Evolutionary conservation across 176 grass and related monocot genomes (phyloP).

Genomic region (Triticum dicoccoides): DNA sequence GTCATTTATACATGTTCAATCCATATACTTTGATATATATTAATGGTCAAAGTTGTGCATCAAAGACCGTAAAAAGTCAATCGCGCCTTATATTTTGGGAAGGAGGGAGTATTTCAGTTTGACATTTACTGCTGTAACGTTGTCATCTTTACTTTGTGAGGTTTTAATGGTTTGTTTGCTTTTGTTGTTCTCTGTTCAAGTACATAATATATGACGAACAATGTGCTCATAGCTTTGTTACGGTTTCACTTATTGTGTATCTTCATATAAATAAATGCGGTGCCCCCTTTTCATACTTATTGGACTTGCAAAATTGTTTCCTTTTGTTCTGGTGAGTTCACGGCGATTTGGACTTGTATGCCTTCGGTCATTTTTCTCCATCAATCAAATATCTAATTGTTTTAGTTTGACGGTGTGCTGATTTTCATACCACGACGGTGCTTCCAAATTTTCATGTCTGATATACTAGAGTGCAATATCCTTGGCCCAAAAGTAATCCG

Average conservation of each 20-base stretch:
- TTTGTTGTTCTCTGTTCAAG: background rate
- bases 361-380: background rate
- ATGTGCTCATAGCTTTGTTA: background rate
- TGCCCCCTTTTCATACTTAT: slow-evolving; percentile 2
- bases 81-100: no score
- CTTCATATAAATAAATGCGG: background rate
- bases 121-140: background rate
- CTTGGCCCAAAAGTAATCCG: background rate
- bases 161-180: slow-evolving; percentile 7
- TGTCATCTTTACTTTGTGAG: background rate
- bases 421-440: background rate
- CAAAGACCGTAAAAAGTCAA: no score
- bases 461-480: background rate
- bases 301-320: background rate
- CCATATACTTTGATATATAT: no score
- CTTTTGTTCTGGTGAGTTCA: background rate
- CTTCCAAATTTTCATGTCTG: background rate
- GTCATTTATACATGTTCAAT: no score
- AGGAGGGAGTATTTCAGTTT: background rate
- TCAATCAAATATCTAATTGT: background rate
- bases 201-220: background rate
- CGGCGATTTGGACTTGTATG: background rate
- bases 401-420: background rate
- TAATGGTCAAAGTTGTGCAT: no score
- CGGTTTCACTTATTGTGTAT: background rate